These are phyloP conservation scores for Rhynchospora tenuis DNA, from an alignment of 176 grass and related monocot species.

Conservation along the genomic window DNA sequence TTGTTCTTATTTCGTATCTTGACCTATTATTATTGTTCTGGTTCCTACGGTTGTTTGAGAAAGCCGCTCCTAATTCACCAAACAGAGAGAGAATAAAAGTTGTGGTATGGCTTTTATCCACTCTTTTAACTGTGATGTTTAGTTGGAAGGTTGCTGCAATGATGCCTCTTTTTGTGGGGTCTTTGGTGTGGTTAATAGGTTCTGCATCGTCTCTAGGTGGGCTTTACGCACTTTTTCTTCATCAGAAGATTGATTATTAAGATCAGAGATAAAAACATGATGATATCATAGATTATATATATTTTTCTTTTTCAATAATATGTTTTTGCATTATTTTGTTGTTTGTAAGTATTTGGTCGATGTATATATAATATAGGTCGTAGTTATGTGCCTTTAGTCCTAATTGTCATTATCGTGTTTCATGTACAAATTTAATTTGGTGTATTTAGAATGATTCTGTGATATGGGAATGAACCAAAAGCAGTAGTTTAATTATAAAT, in stretches of 20 bases:
- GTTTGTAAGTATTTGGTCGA: too few species aligned
- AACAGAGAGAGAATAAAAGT: not conserved
- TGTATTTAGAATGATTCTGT: too few species aligned
- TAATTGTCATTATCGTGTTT: too few species aligned
- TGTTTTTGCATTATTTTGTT: not conserved
- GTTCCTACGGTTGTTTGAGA: conserved; percentile 2
- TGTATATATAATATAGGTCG: too few species aligned
- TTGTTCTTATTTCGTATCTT: not conserved
- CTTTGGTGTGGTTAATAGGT: not conserved
- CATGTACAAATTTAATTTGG: too few species aligned
- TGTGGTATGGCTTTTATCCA: not conserved
- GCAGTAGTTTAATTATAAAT: too few species aligned
- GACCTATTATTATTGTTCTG: conserved; percentile 13
- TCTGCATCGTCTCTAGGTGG: not conserved
- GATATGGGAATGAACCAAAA: too few species aligned
- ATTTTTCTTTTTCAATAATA: not conserved
- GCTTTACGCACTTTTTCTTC: conserved; percentile 6
- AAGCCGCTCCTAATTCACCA: not conserved
- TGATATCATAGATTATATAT: not conserved
- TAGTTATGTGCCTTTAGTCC: too few species aligned
- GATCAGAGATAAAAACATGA: not conserved
- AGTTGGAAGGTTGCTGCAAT: conserved; percentile 2
- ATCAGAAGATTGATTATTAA: not conserved
- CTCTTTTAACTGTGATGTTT: conserved; percentile 18
- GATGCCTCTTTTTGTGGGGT: not conserved